Conservation (phyloP, 2,329 filamentous ascomycete species). For the Cladophialophora chaetospira region DNA sequence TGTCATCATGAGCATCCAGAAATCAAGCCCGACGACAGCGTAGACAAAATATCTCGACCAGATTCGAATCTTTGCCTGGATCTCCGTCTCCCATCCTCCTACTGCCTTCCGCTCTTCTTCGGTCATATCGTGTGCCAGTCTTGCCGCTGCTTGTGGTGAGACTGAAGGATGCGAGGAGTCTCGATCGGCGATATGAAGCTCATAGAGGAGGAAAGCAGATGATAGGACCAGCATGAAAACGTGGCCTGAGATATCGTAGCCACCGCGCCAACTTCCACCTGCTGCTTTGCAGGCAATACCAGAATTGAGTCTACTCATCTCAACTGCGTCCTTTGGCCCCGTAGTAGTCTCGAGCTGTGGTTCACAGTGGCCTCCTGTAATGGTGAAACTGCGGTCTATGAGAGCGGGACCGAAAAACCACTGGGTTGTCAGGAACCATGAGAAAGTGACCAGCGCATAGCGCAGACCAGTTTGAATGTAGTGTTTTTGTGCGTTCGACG, state of each 20-base stretch:
- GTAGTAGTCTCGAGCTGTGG: constrained; percentile 31
- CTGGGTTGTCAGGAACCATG: constrained; percentile 88
- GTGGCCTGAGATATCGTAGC: constrained; percentile 94
- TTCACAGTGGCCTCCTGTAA: constrained; percentile 84
- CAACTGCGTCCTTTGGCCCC: constrained; percentile 20
- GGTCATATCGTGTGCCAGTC: constrained; percentile 46
- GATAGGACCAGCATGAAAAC: constrained; percentile 89
- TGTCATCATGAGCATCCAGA: constrained; percentile 99
- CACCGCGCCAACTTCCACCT: constrained; percentile 86
- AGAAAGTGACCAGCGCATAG: constrained; percentile 70
- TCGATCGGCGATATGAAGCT: constrained; percentile 70
- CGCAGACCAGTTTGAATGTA: constrained; percentile 62
- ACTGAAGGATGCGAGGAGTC: constrained; percentile 39
- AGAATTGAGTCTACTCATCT: constrained; percentile 63
- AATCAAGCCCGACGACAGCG: constrained; percentile 68
- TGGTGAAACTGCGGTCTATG: constrained; percentile 85
- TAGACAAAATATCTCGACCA: constrained; percentile 53
- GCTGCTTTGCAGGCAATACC: constrained; percentile 72
- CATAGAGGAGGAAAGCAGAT: constrained; percentile 77
- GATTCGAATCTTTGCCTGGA: constrained; percentile 57
- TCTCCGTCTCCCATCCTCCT: constrained; percentile 39
- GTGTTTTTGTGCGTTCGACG: constrained; percentile 21
- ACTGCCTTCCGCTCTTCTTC: constrained; percentile 42
- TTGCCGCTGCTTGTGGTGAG: constrained; percentile 47
- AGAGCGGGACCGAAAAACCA: constrained; percentile 94